These are phyloP conservation scores for Backusella tarrabulga DNA, from an alignment of 192 early-diverging fungal genomes.

Conservation along the genomic window DNA sequence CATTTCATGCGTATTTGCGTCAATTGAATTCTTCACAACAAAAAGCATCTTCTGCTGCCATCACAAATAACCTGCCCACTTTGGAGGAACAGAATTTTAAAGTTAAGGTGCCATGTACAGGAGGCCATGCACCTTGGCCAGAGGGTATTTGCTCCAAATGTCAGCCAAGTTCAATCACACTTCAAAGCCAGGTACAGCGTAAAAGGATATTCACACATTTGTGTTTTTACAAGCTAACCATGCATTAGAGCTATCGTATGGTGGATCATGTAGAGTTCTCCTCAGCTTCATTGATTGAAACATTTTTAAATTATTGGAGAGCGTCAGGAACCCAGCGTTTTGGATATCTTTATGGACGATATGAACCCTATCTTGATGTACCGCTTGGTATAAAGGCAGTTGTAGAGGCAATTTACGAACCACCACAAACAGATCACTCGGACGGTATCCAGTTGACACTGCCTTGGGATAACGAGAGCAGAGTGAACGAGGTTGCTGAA, in stretches of 20 bases:
- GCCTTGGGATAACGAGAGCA: slow-evolving; percentile 57
- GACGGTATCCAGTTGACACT: slow-evolving; percentile 68
- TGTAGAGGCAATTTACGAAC: slow-evolving; percentile 93
- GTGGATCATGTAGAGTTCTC: slow-evolving; percentile 98
- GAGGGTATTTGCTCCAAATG: slow-evolving; percentile 97
- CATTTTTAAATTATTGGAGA: slow-evolving; percentile 87
- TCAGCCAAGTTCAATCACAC: slow-evolving; percentile 89
- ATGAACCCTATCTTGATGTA: slow-evolving; percentile 87
- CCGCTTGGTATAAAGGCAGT: slow-evolving; percentile 96
- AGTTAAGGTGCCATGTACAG: slow-evolving; percentile 79
- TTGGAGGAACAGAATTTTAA: slow-evolving; percentile 81
- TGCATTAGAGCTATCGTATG: slow-evolving; percentile 77
- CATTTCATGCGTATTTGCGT: slow-evolving; percentile 89
- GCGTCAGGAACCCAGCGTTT: slow-evolving; percentile 84
- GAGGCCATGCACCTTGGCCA: slow-evolving; percentile 87
- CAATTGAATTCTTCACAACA: slow-evolving; percentile 68
- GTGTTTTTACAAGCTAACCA: too few species aligned
- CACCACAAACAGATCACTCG: slow-evolving; percentile 76
- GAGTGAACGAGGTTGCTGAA: slow-evolving; percentile 59
- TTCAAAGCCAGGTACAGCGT: slow-evolving; percentile 68
- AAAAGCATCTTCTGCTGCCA: slow-evolving; percentile 46
- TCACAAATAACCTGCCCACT: slow-evolving; percentile 66
- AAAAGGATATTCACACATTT: too few species aligned
- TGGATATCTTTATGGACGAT: slow-evolving; percentile 93
- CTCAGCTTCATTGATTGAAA: slow-evolving; percentile 70